Conservation (phyloP, 306 rosid species). For the Prunus armeniaca region DNA sequence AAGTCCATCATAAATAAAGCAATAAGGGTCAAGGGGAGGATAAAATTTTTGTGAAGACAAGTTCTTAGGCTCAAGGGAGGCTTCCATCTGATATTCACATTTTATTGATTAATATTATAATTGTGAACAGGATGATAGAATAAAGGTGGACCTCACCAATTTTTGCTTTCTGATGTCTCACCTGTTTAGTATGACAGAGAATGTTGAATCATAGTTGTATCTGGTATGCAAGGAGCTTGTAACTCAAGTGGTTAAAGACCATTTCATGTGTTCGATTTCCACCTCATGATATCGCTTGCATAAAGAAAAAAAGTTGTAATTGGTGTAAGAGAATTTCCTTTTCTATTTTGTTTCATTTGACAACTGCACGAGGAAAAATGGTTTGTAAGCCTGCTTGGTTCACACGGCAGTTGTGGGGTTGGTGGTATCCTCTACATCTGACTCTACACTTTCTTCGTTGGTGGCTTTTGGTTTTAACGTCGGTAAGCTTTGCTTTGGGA, state of each 20-base stretch:
- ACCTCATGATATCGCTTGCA: too few species aligned
- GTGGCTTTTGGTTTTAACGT: slow-evolving; percentile 26
- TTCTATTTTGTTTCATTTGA: slow-evolving; percentile 1
- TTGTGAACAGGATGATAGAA: slow-evolving; percentile 23
- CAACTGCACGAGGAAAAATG: too few species aligned
- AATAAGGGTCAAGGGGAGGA: too few species aligned
- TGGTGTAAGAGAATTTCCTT: neutral
- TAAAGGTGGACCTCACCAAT: slow-evolving; percentile 55
- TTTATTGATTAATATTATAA: too few species aligned
- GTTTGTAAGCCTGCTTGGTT: neutral
- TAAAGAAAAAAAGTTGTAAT: too few species aligned
- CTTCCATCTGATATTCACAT: too few species aligned
- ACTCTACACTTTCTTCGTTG: slow-evolving; percentile 3
- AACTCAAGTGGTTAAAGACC: too few species aligned
- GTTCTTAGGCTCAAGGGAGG: too few species aligned
- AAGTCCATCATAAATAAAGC: too few species aligned
- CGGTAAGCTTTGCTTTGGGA: slow-evolving; percentile 25
- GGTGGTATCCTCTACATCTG: slow-evolving; percentile 17
- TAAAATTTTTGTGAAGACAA: too few species aligned
- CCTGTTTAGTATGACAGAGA: slow-evolving; percentile 59
- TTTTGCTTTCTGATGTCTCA: slow-evolving; percentile 62
- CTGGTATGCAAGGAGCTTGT: slow-evolving; percentile 8
- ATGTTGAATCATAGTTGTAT: slow-evolving; percentile 45
- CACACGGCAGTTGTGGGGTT: slow-evolving; percentile 23
- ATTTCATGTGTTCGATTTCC: too few species aligned